phyloP scores from a whole-genome alignment of 2,329 filamentous ascomycete genomes.

The Mariannaea sp. region DNA sequence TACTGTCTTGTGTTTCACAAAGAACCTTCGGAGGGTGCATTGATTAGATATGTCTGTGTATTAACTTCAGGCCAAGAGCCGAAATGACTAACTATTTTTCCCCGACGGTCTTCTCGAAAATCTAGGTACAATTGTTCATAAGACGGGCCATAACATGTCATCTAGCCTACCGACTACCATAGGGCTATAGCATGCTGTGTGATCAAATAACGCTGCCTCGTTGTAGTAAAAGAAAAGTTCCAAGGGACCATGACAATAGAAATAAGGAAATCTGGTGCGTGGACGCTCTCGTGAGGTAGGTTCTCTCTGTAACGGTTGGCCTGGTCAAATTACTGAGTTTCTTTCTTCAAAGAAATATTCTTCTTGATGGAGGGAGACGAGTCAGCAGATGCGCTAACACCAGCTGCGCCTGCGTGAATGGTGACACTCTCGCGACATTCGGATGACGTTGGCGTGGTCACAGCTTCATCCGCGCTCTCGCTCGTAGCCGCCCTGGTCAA shows the following conservation, averaged over 20 bases:
- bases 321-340: conserved; percentile 26
- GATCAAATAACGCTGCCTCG: conserved; percentile 38
- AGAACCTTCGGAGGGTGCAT: background rate
- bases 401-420: conserved; percentile 56
- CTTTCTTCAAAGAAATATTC: conserved; percentile 42
- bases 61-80: conserved; percentile 28
- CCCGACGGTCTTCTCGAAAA: conserved; percentile 38
- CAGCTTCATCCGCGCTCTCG: conserved; percentile 47
- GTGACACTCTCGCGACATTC: conserved; percentile 60
- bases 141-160: conserved; percentile 41
- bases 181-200: conserved; percentile 46
- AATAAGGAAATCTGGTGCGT: conserved; percentile 14
- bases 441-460: conserved; percentile 49
- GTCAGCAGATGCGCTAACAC: conserved; percentile 49
- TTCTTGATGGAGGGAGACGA: conserved; percentile 55
- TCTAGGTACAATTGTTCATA: conserved; percentile 49
- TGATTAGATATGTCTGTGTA: conserved; percentile 32
- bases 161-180: conserved; percentile 43
- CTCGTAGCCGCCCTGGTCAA: conserved; percentile 45
- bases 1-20: too few species aligned
- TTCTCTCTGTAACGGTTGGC: background rate
- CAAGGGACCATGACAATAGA: conserved; percentile 24
- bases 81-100: conserved; percentile 28
- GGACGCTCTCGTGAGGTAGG: conserved; percentile 1
- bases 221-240: conserved; percentile 28